phyloP scores from a whole-genome alignment of 2,329 filamentous ascomycete species.

The Aaosphaeria pasadenensis region DNA sequence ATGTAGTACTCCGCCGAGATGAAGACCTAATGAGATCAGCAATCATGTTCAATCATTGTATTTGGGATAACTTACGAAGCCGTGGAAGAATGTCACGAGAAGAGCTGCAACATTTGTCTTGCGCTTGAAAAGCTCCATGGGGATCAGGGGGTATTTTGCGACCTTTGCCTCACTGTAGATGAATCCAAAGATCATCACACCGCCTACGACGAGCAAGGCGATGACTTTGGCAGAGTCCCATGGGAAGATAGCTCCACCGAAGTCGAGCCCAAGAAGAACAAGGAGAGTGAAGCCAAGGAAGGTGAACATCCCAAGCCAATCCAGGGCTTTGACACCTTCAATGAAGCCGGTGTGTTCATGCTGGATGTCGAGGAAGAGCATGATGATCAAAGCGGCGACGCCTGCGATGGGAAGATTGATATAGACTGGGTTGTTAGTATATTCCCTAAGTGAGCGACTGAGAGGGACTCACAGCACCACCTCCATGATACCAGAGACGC shows the following conservation, averaged over 20 bases:
- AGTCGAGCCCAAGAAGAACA: conserved; percentile 53
- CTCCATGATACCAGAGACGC: conserved; percentile 47
- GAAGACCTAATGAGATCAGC: conserved; percentile 20
- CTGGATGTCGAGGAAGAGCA: conserved; percentile 54
- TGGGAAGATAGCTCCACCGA: conserved; percentile 52
- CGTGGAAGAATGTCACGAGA: conserved; percentile 47
- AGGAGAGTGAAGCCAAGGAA: conserved; percentile 52
- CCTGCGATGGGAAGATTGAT: conserved; percentile 55
- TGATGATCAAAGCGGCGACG: conserved; percentile 47
- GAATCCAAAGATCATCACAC: conserved; percentile 50
- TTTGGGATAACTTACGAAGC: conserved; percentile 37
- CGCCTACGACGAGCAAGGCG: conserved; percentile 52
- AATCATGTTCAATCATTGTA: background rate
- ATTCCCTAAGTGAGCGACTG: too few species aligned
- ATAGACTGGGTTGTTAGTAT: conserved; percentile 41
- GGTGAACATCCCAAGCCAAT: conserved; percentile 53
- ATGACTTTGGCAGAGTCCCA: conserved; percentile 57
- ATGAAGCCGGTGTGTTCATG: conserved; percentile 51
- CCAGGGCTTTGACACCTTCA: conserved; percentile 50
- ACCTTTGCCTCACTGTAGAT: conserved; percentile 62
- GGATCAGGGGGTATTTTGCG: conserved; percentile 67
- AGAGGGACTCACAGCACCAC: conserved; percentile 46
- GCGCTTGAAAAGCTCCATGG: conserved; percentile 58
- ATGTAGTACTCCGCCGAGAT: conserved; percentile 66
- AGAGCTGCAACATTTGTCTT: conserved; percentile 58